Evolutionary conservation across 2,329 filamentous ascomycete species (phyloP), one percentile per base, ranked within the genome.

Genomic region (Albophoma yamanashiensis): DNA sequence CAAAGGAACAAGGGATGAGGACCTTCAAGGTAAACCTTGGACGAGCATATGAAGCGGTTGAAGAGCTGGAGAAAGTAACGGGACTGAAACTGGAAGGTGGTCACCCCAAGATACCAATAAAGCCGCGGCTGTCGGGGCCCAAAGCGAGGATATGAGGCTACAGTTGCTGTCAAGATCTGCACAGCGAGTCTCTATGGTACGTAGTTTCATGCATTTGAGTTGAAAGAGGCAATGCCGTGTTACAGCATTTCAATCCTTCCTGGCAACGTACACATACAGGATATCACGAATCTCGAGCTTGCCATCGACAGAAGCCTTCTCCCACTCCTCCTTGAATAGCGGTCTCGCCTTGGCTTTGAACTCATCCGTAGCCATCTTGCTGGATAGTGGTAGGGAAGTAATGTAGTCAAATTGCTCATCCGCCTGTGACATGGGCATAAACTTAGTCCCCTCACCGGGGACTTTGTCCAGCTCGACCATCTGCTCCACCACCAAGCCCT

Each of bases 21-120:
- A 97, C 93, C 0, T 82, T 97, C 64, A 96, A 93, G 74, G 94
- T 97, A 1, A 78, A 83, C 11, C 75, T 97, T 36, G 92, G 92
- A 1, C 85, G 82, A 71, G 85, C 89, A 1, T 89, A 84, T 70
- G 86, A 92, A 70, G 92, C 93, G 0, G 92, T 97, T 0, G 86
- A 83, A 65, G 85, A 92, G 72, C 75, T 97, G 61, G 93, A 97
- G 75, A 76, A 74, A 59, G 75, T 89, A 27, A 92, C 89, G 1
- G 91, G 90, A 0, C 67, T 96, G 64, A 71, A 74, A 40, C 72
- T 93, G 59, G 77, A 82, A 38, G 84, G 83, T 2, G 68, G 73
- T 38, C 81, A 85, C 63, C 81, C 82, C 25, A 77, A 75, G 64
- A 74, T 79, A 62, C 75, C 81, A 1, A 67, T 80, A 34, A 73